Base-by-base conservation (phyloP, 2,329 filamentous ascomycete species). In the Ramularia collo-cygni region DNA sequence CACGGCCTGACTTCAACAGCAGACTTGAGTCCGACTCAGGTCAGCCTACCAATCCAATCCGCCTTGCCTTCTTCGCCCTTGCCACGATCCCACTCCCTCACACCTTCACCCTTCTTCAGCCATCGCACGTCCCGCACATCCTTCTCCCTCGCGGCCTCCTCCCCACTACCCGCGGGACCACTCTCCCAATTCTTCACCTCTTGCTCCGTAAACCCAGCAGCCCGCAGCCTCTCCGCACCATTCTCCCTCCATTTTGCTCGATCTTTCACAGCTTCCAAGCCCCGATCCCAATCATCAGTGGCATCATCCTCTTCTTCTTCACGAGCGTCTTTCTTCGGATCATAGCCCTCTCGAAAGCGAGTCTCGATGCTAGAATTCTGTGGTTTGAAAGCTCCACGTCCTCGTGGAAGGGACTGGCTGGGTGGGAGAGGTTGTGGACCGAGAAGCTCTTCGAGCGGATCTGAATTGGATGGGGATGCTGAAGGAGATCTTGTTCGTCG, bases 121-220 rank as follows among this genome's bases (percentile, higher is more conserved):
- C 61, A 64, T 26, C 38, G 50, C 17, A 64, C 54, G 53, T 77
- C 69, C 7, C 69, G 68, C 48, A 74, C 68, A 30, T 78, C 56
- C 16, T 75, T 69, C 55, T 68, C 2, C 69, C 61, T 57, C 86
- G 54, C 81, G 77, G 27, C 78, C 75, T 45, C 81, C 77, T 38
- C 75, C 71, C 57, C 77, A 72, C 9, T 75, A 75, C 21, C 21
- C 6, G 21, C 21, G 6, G 21, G 1, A n/a, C 71, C 68, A 15
- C 76, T 74, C 59, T 82, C 79, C 78, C 83, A 87, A 48, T 79
- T 79, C 53, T 74, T 71, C 43, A 95, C 77, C 54, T 88, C 77
- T 4, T 79, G 76, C 12, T 88, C 83, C 1, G 76, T 78, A 56
- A 94, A 93, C 0, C 88, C 89, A 0, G 85, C 87, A 14, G 76